Conservation (phyloP, 306 rosid species). For the Malus asiatica region DNA sequence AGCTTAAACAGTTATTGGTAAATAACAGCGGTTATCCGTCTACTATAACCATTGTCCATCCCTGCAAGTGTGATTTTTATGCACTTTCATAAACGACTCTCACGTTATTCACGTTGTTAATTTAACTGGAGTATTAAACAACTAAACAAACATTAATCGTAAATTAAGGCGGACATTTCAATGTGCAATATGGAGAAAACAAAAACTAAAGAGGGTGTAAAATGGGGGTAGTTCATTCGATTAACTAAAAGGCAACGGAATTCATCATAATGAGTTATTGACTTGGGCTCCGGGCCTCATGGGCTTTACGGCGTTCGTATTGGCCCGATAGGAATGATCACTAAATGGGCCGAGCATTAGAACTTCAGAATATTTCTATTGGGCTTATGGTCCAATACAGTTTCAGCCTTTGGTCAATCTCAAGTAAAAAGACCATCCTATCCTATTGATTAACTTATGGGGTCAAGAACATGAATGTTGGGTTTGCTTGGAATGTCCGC, state of each 20-base stretch:
- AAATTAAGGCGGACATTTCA: too few species aligned
- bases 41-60: rapidly evolving
- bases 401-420: too few species aligned
- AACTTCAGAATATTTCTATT: neutral
- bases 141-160: too few species aligned
- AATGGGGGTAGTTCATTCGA: too few species aligned
- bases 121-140: too few species aligned
- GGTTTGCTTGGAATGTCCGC: conserved; percentile 5
- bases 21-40: rapidly evolving
- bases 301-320: neutral
- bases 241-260: neutral
- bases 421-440: neutral
- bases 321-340: neutral
- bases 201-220: too few species aligned
- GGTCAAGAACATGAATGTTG: neutral
- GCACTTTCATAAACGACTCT: too few species aligned
- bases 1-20: too few species aligned
- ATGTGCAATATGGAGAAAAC: too few species aligned
- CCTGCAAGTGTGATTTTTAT: too few species aligned
- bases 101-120: too few species aligned
- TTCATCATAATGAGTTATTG: neutral
- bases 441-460: neutral
- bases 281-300: neutral
- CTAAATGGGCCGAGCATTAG: neutral
- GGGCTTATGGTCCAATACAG: neutral